These are phyloP conservation scores for Cenchrus fungigraminus DNA, from an alignment of 176 grass and related monocot species.

Conservation along the genomic window DNA sequence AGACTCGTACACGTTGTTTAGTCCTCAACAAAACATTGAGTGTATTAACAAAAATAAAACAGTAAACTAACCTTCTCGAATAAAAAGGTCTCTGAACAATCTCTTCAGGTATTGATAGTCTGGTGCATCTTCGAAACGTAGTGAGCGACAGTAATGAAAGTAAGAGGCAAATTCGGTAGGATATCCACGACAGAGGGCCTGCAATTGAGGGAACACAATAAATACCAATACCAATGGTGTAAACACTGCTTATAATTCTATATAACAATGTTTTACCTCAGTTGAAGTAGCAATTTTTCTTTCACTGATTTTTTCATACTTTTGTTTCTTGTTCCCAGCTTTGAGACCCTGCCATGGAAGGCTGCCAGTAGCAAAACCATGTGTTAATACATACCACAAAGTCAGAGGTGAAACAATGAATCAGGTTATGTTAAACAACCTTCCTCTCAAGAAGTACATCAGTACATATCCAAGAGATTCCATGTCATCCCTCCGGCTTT, in stretches of 20 bases:
- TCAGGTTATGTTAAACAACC: conserved; percentile 50
- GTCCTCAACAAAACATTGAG: not conserved
- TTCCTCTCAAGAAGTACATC: conserved; percentile 97
- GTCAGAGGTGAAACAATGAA: not conserved
- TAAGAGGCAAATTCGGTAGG: conserved; percentile 87
- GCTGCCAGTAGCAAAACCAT: conserved; percentile 42
- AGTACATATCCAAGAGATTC: conserved; percentile 97
- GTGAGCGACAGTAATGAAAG: conserved; percentile 89
- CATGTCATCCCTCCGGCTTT: conserved; percentile 97
- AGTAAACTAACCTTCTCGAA: conserved; percentile 70
- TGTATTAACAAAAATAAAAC: conserved; percentile 1
- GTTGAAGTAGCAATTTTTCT: conserved; percentile 86
- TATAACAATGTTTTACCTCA: conserved; percentile 50
- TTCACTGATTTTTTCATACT: conserved; percentile 93
- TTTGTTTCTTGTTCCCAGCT: conserved; percentile 96
- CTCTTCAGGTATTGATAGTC: conserved; percentile 88
- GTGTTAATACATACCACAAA: not conserved
- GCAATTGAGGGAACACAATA: conserved; percentile 13
- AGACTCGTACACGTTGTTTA: not conserved
- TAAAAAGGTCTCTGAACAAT: conserved; percentile 87
- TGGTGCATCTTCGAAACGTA: conserved; percentile 82
- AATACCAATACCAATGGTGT: not conserved
- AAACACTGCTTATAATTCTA: not conserved
- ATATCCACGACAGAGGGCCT: conserved; percentile 87
- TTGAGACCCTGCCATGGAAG: conserved; percentile 93